Conservation (phyloP, 202 grass and related monocot genomes). For the Digitaria exilis region DNA sequence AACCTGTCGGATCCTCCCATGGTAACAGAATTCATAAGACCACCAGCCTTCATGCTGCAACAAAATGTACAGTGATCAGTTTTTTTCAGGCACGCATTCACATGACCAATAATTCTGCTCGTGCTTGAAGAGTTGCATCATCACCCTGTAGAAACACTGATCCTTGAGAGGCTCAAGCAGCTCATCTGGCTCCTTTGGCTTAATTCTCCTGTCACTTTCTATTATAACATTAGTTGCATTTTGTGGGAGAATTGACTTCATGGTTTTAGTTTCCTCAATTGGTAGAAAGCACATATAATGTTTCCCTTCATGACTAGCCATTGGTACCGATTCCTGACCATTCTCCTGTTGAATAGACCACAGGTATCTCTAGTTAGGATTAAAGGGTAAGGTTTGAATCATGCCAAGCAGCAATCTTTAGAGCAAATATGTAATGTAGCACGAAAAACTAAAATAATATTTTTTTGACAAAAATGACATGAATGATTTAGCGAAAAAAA, state of each 20-base stretch:
- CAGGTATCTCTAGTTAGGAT: not conserved
- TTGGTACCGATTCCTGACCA: slow-evolving; percentile 68
- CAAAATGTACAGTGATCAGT: slow-evolving; percentile 24
- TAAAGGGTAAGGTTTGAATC: not conserved
- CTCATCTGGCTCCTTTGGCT: slow-evolving; percentile 89
- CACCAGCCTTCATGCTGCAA: slow-evolving; percentile 85
- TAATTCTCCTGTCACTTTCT: slow-evolving; percentile 79
- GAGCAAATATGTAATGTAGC: not conserved
- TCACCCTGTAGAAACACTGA: slow-evolving; percentile 83
- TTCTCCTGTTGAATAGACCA: slow-evolving; percentile 60
- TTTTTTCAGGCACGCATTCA: not conserved
- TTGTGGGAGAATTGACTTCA: slow-evolving; percentile 69
- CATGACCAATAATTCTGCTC: not conserved
- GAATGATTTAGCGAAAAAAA: not conserved
- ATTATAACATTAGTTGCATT: slow-evolving; percentile 81
- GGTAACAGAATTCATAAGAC: slow-evolving; percentile 93
- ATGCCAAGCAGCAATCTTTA: not conserved
- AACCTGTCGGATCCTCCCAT: slow-evolving; percentile 74
- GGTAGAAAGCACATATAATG: slow-evolving; percentile 81
- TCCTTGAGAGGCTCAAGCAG: slow-evolving; percentile 85
- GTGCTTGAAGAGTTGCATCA: slow-evolving; percentile 8
- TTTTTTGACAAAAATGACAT: no score
- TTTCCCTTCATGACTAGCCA: slow-evolving; percentile 73
- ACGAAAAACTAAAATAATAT: not conserved
- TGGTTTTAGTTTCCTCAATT: slow-evolving; percentile 72